A percentile compares a stretch with the other conserved stretches of the same genome.
Evolutionary conservation across 179 eudicot species (phyloP).

Genomic region (Heliamphora ciliata): DNA sequence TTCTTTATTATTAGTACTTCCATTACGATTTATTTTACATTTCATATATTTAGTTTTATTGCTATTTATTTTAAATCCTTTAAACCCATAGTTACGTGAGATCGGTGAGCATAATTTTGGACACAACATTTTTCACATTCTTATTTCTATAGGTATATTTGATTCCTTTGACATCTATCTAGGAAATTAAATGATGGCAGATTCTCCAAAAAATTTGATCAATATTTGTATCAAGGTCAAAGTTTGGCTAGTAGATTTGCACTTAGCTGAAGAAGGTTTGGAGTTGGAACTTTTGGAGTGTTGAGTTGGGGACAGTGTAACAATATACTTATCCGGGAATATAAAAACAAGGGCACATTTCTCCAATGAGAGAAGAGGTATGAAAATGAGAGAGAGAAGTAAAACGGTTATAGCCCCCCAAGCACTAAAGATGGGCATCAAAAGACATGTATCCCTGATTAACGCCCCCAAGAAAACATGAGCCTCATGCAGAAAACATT

Average conservation of each 20-base stretch:
- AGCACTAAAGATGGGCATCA: neutral
- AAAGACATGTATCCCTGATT: neutral
- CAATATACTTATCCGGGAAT: neutral
- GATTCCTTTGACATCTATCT: neutral
- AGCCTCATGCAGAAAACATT: neutral
- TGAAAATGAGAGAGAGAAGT: neutral
- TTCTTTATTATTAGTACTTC: no score
- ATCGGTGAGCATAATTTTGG: neutral
- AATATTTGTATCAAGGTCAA: neutral
- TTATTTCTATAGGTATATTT: neutral
- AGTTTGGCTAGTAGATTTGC: neutral
- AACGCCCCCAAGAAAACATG: neutral
- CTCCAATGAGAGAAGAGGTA: neutral
- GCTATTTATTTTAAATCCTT: no score
- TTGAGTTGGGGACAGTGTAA: neutral
- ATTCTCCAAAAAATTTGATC: neutral
- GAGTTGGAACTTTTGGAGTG: neutral
- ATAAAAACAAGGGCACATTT: neutral
- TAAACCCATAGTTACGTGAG: no score
- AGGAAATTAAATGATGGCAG: neutral
- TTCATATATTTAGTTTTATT: no score
- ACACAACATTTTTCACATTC: neutral
- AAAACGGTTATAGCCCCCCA: neutral
- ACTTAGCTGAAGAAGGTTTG: neutral
- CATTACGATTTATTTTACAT: no score